phyloP scores from a whole-genome alignment of 306 rosid genomes.

The Arachis hypogaea region DNA sequence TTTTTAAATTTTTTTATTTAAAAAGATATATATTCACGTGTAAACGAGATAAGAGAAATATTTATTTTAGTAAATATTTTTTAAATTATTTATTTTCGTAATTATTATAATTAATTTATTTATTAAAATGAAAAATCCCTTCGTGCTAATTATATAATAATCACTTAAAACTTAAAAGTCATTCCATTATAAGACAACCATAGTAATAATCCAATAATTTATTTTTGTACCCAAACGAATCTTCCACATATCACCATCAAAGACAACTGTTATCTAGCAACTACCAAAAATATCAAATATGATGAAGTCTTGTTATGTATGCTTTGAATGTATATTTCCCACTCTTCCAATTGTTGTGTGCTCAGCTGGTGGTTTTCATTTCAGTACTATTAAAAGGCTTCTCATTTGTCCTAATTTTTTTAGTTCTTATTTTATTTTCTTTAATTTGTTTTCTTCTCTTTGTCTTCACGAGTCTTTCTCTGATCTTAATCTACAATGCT shows the following conservation, averaged over 20 bases:
- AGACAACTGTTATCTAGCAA: constrained; percentile 1
- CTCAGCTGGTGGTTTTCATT: background rate
- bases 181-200: background rate
- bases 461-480: background rate
- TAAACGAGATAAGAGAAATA: no score
- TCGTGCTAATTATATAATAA: background rate
- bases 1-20: no score
- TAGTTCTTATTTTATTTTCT: background rate
- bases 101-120: no score
- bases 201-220: background rate
- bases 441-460: background rate
- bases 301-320: background rate
- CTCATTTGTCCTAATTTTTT: constrained; percentile 10
- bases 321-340: background rate
- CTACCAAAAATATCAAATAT: background rate
- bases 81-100: no score
- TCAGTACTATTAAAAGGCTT: constrained; percentile 5
- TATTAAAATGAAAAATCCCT: no score
- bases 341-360: constrained; percentile 4
- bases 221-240: background rate
- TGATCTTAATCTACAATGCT: background rate
- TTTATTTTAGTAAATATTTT: no score
- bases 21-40: no score
- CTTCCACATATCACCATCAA: constrained; percentile 18
- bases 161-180: background rate